A percentile compares a stretch with the other conserved stretches of the same genome.
These are phyloP conservation scores for Arabis hirsuta DNA, from an alignment of 345 rosid species.

Conservation along the genomic window DNA sequence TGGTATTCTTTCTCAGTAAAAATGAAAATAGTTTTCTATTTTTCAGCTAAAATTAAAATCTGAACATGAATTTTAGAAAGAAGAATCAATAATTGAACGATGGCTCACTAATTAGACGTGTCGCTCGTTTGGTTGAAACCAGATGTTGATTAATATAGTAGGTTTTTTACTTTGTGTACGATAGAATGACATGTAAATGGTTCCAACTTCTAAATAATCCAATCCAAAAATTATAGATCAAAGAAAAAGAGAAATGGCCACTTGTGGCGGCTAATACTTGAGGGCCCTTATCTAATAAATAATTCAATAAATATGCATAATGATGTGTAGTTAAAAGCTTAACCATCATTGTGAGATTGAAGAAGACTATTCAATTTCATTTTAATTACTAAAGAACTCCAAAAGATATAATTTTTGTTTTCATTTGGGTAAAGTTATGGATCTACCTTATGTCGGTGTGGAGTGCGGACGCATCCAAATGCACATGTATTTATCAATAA, in stretches of 20 bases:
- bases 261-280: conserved; percentile 17
- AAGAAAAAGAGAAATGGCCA: conserved; percentile 8
- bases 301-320: conserved; percentile 34
- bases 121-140: conserved; percentile 26
- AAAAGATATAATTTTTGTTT: not conserved
- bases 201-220: conserved; percentile 3
- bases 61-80: not conserved
- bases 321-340: conserved; percentile 34
- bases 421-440: conserved; percentile 7
- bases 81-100: conserved; percentile 15
- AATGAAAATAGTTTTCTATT: not conserved
- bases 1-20: not conserved
- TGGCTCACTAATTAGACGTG: conserved; percentile 29
- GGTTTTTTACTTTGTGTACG: not conserved
- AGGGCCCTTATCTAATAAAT: conserved; percentile 38
- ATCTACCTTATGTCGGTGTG: conserved; percentile 43
- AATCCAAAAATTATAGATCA: not conserved
- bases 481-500: conserved; percentile 35
- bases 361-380: conserved; percentile 22
- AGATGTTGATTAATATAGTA: not conserved
- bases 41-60: not conserved
- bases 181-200: conserved; percentile 19
- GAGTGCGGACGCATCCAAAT: conserved; percentile 33
- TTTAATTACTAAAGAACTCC: not conserved
- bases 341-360: conserved; percentile 24